Percentiles rank a stretch among this genome's conserved stretches.
Evolutionary conservation across 129 eudicot species (phyloP).

Genomic region (Flaveria brownii): DNA sequence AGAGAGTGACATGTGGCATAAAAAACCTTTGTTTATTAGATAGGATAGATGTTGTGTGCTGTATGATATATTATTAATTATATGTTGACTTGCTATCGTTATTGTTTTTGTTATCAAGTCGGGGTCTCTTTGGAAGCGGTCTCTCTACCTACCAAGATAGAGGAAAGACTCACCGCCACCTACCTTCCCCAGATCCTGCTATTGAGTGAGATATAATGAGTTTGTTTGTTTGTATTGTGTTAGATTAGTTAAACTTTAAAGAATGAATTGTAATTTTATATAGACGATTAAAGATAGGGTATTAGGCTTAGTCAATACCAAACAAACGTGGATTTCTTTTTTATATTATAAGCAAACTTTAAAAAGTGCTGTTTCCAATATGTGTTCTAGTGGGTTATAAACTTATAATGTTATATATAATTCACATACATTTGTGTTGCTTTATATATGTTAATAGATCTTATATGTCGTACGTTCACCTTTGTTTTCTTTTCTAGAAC

Average conservation of each 20-base stretch:
- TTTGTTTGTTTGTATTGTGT: too few relatives aligned
- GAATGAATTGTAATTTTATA: neutral
- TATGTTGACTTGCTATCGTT: too few relatives aligned
- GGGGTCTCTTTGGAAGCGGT: too few relatives aligned
- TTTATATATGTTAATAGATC: slow-evolving; percentile 1
- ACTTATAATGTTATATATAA: neutral
- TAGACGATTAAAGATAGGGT: neutral
- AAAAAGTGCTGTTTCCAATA: slow-evolving; percentile 22
- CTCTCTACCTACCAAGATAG: too few relatives aligned
- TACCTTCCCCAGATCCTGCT: too few relatives aligned
- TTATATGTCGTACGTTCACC: slow-evolving; percentile 2
- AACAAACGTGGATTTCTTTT: slow-evolving; percentile 22
- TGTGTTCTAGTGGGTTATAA: slow-evolving; percentile 27
- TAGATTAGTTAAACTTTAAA: neutral
- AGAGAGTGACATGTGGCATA: too few relatives aligned
- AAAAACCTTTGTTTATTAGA: too few relatives aligned
- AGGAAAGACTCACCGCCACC: too few relatives aligned
- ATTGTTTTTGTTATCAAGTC: too few relatives aligned
- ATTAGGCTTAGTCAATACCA: slow-evolving; percentile 14
- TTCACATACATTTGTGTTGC: neutral
- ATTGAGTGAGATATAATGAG: too few relatives aligned
- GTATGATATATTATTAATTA: too few relatives aligned
- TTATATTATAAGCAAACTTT: slow-evolving; percentile 22
- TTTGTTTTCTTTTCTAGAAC: slow-evolving; percentile 20
- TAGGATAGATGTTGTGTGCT: too few relatives aligned